These are phyloP conservation scores for Hymenochaete sp. DNA, from an alignment of 1,284 basidiomycete genomes.

Conservation along the genomic window DNA sequence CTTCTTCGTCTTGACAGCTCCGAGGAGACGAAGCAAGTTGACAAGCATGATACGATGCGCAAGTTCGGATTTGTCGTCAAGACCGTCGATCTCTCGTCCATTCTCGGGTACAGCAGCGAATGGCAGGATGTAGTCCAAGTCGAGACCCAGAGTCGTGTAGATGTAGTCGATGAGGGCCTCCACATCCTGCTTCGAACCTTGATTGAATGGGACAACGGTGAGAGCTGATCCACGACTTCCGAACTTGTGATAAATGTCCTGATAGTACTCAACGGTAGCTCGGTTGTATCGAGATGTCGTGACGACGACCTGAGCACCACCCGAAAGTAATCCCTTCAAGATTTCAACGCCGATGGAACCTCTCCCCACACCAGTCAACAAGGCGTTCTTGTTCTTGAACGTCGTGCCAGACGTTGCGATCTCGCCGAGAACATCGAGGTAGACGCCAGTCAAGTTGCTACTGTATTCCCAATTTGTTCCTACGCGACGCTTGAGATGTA, in stretches of 20 bases:
- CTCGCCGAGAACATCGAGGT: conserved; percentile 94
- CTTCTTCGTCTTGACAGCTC: conserved; percentile 97
- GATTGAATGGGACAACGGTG: conserved; percentile 98
- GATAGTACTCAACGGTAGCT: conserved; percentile 95
- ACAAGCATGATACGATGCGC: conserved; percentile 96
- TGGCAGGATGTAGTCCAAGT: conserved; percentile 96
- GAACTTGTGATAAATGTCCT: conserved; percentile 93
- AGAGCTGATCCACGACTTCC: conserved; percentile 92
- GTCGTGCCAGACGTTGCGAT: conserved; percentile 97
- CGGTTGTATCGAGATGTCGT: conserved; percentile 95
- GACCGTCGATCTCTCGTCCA: conserved; percentile 92
- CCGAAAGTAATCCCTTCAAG: conserved; percentile 91
- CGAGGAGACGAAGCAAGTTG: conserved; percentile 91
- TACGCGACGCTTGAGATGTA: conserved; percentile 97
- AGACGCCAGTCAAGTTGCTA: conserved; percentile 91
- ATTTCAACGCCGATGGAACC: conserved; percentile 98
- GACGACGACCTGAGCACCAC: conserved; percentile 93
- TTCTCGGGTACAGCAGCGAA: conserved; percentile 99
- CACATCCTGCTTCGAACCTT: conserved; percentile 95
- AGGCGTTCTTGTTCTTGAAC: conserved; percentile 97
- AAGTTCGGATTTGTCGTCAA: conserved; percentile 96
- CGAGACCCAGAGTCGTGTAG: conserved; percentile 88
- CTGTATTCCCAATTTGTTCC: conserved; percentile 94
- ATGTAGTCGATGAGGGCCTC: conserved; percentile 98
- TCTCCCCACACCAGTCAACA: conserved; percentile 95